Conservation (phyloP, 768 basidiomycete genomes). For the Stropharia rugosoannulata region DNA sequence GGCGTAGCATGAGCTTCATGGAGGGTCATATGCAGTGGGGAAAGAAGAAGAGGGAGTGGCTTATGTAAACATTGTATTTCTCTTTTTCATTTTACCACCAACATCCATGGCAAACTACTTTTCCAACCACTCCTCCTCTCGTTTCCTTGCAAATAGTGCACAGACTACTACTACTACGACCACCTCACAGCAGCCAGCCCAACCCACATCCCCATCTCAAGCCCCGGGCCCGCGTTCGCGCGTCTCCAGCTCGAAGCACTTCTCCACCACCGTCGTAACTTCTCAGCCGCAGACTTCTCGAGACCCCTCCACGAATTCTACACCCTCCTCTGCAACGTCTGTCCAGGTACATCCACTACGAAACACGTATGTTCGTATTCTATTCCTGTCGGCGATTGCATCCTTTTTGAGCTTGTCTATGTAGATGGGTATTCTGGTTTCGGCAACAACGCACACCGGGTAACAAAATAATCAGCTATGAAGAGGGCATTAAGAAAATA, state of each 20-base stretch:
- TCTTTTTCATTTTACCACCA: conserved; percentile 20
- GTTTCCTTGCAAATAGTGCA: conserved; percentile 58
- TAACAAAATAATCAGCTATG: conserved; percentile 87
- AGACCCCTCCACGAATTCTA: conserved; percentile 34
- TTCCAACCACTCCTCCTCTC: conserved; percentile 78
- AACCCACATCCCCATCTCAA: conserved; percentile 19
- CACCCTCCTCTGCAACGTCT: conserved; percentile 32
- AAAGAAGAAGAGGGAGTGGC: conserved; percentile 21
- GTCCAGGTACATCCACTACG: conserved; percentile 67
- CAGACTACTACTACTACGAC: conserved; percentile 23
- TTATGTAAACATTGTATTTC: conserved; percentile 28
- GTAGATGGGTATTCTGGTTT: conserved; percentile 91
- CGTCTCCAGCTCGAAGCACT: conserved; percentile 66
- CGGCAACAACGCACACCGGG: conserved; percentile 88
- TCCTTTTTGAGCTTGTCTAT: conserved; percentile 21
- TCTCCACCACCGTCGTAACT: conserved; percentile 47
- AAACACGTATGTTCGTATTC: conserved; percentile 84
- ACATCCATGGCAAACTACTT: conserved; percentile 69
- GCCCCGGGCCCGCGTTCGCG: conserved; percentile 38
- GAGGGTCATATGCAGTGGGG: conserved; percentile 22
- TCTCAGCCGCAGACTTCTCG: conserved; percentile 43
- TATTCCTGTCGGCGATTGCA: conserved; percentile 23
- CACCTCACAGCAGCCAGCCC: conserved; percentile 21
- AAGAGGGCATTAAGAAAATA: conserved; percentile 93
- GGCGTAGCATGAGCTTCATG: conserved; percentile 82